Conservation (phyloP, 1,139 yeast species). For the Blastobotrys aristatus region DNA sequence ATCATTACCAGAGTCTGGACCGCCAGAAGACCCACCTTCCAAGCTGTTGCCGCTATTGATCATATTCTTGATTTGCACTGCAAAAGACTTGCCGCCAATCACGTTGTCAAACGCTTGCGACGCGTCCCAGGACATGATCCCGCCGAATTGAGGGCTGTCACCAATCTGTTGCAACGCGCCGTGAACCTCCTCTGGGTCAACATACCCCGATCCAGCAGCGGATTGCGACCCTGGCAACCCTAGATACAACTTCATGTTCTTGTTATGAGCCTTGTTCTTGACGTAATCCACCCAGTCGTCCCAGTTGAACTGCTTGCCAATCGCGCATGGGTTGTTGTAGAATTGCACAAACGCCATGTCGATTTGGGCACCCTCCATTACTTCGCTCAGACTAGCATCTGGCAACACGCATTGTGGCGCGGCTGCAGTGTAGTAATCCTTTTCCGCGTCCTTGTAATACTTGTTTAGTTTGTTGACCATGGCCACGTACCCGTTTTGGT, state of each 20-base stretch:
- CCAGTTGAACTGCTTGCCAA: slow-evolving; percentile 61
- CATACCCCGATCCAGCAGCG: slow-evolving; percentile 70
- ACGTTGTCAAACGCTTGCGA: slow-evolving; percentile 63
- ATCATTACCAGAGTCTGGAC: background rate
- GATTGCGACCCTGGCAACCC: slow-evolving; percentile 69
- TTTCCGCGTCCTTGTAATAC: slow-evolving; percentile 42
- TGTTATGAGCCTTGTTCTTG: slow-evolving; percentile 50
- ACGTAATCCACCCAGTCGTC: slow-evolving; percentile 79
- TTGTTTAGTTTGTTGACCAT: slow-evolving; percentile 51
- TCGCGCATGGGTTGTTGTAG: slow-evolving; percentile 79
- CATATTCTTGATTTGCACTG: slow-evolving; percentile 41
- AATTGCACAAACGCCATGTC: slow-evolving; percentile 91
- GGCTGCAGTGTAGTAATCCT: slow-evolving; percentile 71
- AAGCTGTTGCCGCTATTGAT: slow-evolving; percentile 24
- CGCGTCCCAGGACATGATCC: slow-evolving; percentile 90
- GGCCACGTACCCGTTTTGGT: slow-evolving; percentile 49
- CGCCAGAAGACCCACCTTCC: slow-evolving; percentile 14
- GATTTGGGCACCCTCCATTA: slow-evolving; percentile 54
- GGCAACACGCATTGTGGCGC: slow-evolving; percentile 97
- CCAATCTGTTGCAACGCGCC: slow-evolving; percentile 34
- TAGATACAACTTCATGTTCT: slow-evolving; percentile 52
- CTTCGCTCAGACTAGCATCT: slow-evolving; percentile 73
- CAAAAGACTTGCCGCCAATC: slow-evolving; percentile 43
- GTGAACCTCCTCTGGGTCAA: slow-evolving; percentile 28
- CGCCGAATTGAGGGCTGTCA: slow-evolving; percentile 58